Base-by-base conservation (phyloP, 1,284 basidiomycete genomes). In the Cutaneotrichosporon spelunceum region DNA sequence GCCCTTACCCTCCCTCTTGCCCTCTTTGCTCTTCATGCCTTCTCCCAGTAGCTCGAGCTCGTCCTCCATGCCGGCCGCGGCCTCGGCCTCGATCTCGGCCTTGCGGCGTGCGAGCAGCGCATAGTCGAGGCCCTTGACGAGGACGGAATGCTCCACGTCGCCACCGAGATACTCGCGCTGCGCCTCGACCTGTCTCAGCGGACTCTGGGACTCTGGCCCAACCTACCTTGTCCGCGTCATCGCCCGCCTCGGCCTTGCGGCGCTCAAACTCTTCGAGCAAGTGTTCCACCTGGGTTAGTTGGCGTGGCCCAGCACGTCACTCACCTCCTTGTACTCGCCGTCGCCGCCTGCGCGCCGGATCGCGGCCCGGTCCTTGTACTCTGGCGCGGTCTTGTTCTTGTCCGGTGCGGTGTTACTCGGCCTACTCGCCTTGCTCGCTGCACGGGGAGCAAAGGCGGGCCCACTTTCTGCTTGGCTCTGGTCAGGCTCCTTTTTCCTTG, bases 111-210 rank as follows among this genome's bases (percentile, higher is more conserved):
- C 89, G 9, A 96, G 81, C 4, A 95, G 83, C 0, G 90, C 87
- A 72, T 88, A 85, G 72, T 96, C 93, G 34, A 96, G 85, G n/a
- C 93, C 81, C 70, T 92, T 94, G 45, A 93, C 90, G 4, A 93
- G 84, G 52, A 93, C 85, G 3, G 89, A 87, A 74, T 94, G 90
- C 58, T 87, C 84, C 47, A 86, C 85, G 75, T 95, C 91, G 36
- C 91, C 91, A n/a, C 92, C 92, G 1, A 94, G 84, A 75, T 91
- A 92, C 50, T 83, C 83, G 49, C 91, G 84, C 73, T 91, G 85
- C 61, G 86, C 83, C 58, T 91, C 89, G 19, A 93, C 80, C 86
- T 90, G 57, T 1, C 29, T n/a, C n/a, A n/a, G n/a, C n/a, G n/a
- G n/a, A n/a, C n/a, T n/a, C n/a, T n/a, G n/a, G n/a, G n/a, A n/a